phyloP scores from a whole-genome alignment of 768 basidiomycete genomes.

The Nevesoporus exiguus region DNA sequence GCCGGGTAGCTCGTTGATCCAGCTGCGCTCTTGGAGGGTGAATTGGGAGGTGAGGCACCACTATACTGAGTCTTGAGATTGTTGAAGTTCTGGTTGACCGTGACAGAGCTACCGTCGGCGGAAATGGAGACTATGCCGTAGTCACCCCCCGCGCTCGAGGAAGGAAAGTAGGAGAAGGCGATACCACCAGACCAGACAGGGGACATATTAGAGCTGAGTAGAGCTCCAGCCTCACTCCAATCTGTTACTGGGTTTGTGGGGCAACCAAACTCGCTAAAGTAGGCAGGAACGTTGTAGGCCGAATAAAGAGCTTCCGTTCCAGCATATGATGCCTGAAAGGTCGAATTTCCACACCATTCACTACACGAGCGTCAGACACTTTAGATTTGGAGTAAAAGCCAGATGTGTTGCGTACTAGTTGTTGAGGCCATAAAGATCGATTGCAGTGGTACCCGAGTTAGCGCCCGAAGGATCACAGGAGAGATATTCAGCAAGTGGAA shows the following conservation, averaged over 20 bases:
- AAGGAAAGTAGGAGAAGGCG: slow-evolving; percentile 90
- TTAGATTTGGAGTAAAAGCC: background rate
- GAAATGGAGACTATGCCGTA: slow-evolving; percentile 87
- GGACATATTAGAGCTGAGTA: slow-evolving; percentile 72
- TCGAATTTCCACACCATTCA: slow-evolving; percentile 77
- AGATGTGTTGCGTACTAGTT: slow-evolving; percentile 58
- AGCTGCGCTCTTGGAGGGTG: slow-evolving; percentile 56
- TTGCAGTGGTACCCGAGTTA: slow-evolving; percentile 56
- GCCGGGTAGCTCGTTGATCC: slow-evolving; percentile 45
- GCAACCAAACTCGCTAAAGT: slow-evolving; percentile 89
- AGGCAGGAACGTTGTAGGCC: slow-evolving; percentile 73
- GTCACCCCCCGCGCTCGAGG: slow-evolving; percentile 61
- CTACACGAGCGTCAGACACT: slow-evolving; percentile 37
- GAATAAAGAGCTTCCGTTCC: slow-evolving; percentile 51
- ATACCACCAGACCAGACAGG: slow-evolving; percentile 85
- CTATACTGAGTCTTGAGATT: slow-evolving; percentile 61
- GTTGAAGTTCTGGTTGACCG: slow-evolving; percentile 63
- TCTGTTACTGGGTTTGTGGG: slow-evolving; percentile 55
- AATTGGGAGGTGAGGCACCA: slow-evolving; percentile 54
- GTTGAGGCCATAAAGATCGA: slow-evolving; percentile 88
- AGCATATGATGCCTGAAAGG: slow-evolving; percentile 55
- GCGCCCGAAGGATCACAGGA: slow-evolving; percentile 61
- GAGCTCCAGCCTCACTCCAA: slow-evolving; percentile 76
- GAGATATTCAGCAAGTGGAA: slow-evolving; percentile 72
- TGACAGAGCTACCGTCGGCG: slow-evolving; percentile 60